Evolutionary conservation across 192 early-diverging fungal genomes (phyloP), one percentile per base, ranked within the genome.

Genomic region (Thamnidium elegans): DNA sequence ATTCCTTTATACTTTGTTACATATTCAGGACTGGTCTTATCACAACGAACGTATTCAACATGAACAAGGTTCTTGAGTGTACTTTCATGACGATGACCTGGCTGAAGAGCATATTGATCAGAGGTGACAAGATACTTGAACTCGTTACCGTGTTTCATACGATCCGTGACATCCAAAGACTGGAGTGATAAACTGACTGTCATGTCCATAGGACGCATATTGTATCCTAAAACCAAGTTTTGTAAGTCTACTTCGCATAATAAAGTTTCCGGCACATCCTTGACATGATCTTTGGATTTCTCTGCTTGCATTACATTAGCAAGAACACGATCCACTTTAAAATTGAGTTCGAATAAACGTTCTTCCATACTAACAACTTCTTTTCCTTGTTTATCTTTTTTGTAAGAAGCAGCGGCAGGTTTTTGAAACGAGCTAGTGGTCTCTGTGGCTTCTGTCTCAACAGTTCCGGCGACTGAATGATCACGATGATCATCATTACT

Each of bases 141-240:
- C 13, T 77, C 79, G 7, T 81, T 68, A 13, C 71, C 67, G 31
- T 64, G 72, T 13, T 75, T 79, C 69, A 86, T 75, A 48, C 70
- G 68, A 79, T 97, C 93, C 20, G 89, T 87, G 8, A 95, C 82
- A 52, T 83, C 82, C 20, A 96, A 78, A n/a, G 90, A 85, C 34
- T 88, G 83, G 14, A 98, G 87, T 0, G 82, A 79, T 30, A 95
- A 85, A 19, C 85, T 77, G 1, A 93, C 89, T 15, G 82, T 78
- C 82, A 89, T 83, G 51, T 92, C 89, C 50, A 85, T 84, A 4
- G 92, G 87, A 21, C 88, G 83, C 51, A 86, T 81, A 48, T 78
- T 78, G 53, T 92, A 90, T 34, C 85, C 60, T 0, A 98, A 70
- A 9, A 79, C 75, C 63, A 96, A 85, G 20, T 85, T 81, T 15